phyloP scores from a whole-genome alignment of 2,329 filamentous ascomycete genomes.

The Exophiala sp. region DNA sequence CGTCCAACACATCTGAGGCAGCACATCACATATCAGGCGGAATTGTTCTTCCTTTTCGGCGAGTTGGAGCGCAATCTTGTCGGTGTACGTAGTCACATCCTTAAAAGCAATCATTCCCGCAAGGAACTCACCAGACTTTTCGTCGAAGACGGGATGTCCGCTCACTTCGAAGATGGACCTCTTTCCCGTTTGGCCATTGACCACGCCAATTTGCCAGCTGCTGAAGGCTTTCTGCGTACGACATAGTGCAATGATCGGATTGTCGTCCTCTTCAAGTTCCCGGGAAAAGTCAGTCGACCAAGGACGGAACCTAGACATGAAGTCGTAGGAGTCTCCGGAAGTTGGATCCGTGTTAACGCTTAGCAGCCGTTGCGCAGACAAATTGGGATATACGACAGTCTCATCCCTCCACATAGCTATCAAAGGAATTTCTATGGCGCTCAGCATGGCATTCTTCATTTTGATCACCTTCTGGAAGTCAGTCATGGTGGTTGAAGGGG shows the following conservation, averaged over 20 bases:
- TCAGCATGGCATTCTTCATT: conserved; percentile 71
- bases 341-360: conserved; percentile 39
- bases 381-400: conserved; percentile 67
- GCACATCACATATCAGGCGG: conserved; percentile 67
- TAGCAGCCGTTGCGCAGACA: conserved; percentile 54
- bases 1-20: conserved; percentile 69
- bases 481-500: conserved; percentile 55
- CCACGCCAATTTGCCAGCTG: conserved; percentile 58
- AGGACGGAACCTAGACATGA: conserved; percentile 55
- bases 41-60: conserved; percentile 68
- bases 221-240: conserved; percentile 56
- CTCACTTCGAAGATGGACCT: conserved; percentile 58
- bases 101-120: conserved; percentile 66
- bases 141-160: conserved; percentile 63
- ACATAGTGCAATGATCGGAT: conserved; percentile 61
- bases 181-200: conserved; percentile 48
- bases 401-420: conserved; percentile 77
- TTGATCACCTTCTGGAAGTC: conserved; percentile 65
- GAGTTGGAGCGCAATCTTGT: conserved; percentile 63
- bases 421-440: conserved; percentile 68
- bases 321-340: conserved; percentile 47
- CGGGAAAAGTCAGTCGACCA: conserved; percentile 63
- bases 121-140: conserved; percentile 63
- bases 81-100: conserved; percentile 64
- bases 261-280: conserved; percentile 53